Evolutionary conservation across 306 rosid genomes (phyloP).

Genomic region (Phaseolus lunatus): DNA sequence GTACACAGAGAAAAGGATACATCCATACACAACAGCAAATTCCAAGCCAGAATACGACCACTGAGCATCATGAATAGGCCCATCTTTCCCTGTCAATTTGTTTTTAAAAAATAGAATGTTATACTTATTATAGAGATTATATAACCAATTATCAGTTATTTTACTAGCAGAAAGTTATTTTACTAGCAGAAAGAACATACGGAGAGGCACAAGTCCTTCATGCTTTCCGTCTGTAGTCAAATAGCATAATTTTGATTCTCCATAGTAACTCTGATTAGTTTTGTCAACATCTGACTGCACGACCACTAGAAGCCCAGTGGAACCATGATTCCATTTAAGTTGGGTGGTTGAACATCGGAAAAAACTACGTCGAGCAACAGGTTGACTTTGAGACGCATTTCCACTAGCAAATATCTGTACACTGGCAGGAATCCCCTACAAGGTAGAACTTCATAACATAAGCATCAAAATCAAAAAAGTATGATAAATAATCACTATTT

Average conservation of each 20-base stretch:
- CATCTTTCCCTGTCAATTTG: conserved; percentile 89
- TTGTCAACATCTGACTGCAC: conserved; percentile 95
- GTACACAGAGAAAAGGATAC: conserved; percentile 73
- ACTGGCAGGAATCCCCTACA: conserved; percentile 92
- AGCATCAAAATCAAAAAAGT: conserved; percentile 31
- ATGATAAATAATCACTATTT: not conserved
- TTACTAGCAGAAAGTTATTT: conserved; percentile 24
- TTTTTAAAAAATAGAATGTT: conserved; percentile 20
- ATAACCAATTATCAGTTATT: conserved; percentile 29
- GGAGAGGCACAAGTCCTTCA: conserved; percentile 93
- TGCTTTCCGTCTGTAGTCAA: conserved; percentile 83
- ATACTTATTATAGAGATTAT: conserved; percentile 30
- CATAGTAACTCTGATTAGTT: conserved; percentile 97
- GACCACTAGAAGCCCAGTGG: conserved; percentile 83
- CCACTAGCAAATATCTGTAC: conserved; percentile 75
- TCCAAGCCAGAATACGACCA: conserved; percentile 87
- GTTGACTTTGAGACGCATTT: conserved; percentile 68
- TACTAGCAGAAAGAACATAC: conserved; percentile 57
- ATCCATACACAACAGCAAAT: conserved; percentile 93
- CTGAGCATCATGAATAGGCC: conserved; percentile 95
- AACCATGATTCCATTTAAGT: conserved; percentile 82
- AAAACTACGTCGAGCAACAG: conserved; percentile 83
- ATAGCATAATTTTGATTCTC: conserved; percentile 90
- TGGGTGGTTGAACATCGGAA: conserved; percentile 89
- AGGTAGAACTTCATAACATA: conserved; percentile 23